phyloP scores from a whole-genome alignment of 2,329 filamentous ascomycete genomes.

The Macrophomina tecta region DNA sequence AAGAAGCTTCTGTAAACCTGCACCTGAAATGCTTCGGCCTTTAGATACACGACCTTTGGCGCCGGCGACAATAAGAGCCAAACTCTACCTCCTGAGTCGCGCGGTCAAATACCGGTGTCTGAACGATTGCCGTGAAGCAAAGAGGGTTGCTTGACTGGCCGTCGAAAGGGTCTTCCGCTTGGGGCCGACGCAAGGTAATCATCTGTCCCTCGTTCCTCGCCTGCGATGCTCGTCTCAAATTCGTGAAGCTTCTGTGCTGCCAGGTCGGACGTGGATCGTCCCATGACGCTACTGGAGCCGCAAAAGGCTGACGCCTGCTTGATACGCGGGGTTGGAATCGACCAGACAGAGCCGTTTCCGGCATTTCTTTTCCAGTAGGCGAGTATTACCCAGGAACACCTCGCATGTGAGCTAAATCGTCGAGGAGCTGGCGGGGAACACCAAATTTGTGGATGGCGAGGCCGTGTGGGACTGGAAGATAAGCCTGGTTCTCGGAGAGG shows the following conservation, averaged over 20 bases:
- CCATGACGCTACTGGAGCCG: constrained; percentile 30
- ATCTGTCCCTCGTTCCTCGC: background rate
- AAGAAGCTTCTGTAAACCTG: background rate
- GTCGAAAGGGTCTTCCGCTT: constrained; percentile 24
- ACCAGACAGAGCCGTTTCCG: constrained; percentile 23
- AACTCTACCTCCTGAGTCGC: constrained; percentile 17
- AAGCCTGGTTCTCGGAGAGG: constrained; percentile 39
- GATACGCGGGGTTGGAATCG: constrained; percentile 29
- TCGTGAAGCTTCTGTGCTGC: constrained; percentile 7
- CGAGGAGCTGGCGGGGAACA: constrained; percentile 25
- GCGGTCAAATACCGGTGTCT: constrained; percentile 29
- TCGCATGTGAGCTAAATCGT: constrained; percentile 26
- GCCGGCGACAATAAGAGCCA: constrained; percentile 29
- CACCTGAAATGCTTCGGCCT: background rate
- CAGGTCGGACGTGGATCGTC: constrained; percentile 19
- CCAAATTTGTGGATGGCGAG: constrained; percentile 27
- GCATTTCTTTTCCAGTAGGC: constrained; percentile 23
- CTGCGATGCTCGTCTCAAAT: background rate
- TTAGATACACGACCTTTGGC: background rate
- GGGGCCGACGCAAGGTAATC: background rate
- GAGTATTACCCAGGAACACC: constrained; percentile 34
- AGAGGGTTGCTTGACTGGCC: constrained; percentile 20
- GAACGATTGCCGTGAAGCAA: constrained; percentile 33
- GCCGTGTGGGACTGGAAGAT: constrained; percentile 36
- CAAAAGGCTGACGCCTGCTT: constrained; percentile 29